phyloP scores from a whole-genome alignment of 139 green algal genomes.

The Edaphochlamys debaryana region DNA sequence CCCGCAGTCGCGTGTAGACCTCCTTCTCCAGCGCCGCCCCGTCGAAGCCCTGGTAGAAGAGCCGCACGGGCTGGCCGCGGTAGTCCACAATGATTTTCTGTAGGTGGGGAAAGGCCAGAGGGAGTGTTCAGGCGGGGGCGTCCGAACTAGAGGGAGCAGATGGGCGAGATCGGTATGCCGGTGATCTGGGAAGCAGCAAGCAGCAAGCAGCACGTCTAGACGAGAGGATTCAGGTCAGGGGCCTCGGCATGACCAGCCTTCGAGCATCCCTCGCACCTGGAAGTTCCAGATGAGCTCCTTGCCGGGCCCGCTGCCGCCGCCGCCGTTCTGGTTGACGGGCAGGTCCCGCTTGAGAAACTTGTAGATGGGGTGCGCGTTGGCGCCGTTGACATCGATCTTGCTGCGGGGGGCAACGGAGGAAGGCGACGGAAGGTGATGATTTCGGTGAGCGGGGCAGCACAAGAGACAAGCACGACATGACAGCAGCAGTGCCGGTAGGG shows the following conservation, averaged over 20 bases:
- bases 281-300: slow-evolving; percentile 83
- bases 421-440: background rate
- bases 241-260: too few species aligned
- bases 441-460: too few species aligned
- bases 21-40: slow-evolving; percentile 46
- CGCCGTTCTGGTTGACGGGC: slow-evolving; percentile 55
- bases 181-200: too few species aligned
- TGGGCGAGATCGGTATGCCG: too few species aligned
- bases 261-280: background rate
- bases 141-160: too few species aligned
- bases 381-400: slow-evolving; percentile 80
- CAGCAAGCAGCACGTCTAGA: too few species aligned
- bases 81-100: slow-evolving; percentile 71
- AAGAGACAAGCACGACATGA: background rate
- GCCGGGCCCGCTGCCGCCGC: slow-evolving; percentile 46
- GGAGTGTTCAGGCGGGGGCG: too few species aligned
- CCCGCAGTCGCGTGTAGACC: slow-evolving; percentile 56
- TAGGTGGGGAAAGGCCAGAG: slow-evolving; percentile 3
- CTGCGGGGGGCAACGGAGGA: background rate
- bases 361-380: slow-evolving; percentile 66
- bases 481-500: too few species aligned
- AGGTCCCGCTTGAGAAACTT: slow-evolving; percentile 73
- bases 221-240: too few species aligned
- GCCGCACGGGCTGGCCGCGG: slow-evolving; percentile 54
- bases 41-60: slow-evolving; percentile 55